A percentile compares a stretch with the other conserved stretches of the same genome.
Conservation (phyloP, 2,329 filamentous ascomycete genomes). For the Trichoderma simmonsii region DNA sequence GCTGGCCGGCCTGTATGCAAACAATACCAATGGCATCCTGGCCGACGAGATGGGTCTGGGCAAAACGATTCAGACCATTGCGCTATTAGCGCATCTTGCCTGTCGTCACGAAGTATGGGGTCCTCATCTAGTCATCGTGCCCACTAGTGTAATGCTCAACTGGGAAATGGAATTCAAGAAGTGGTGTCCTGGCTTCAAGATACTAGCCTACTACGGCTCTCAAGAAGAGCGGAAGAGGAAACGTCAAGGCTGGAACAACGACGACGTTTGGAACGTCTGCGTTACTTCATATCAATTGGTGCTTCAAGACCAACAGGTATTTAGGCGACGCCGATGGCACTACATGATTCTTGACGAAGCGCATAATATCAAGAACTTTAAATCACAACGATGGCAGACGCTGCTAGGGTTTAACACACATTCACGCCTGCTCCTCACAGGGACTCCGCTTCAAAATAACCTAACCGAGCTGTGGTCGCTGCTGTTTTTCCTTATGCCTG, state of each 20-base stretch:
- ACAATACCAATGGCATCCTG: conserved; percentile 90
- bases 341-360: conserved; percentile 98
- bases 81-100: conserved; percentile 86
- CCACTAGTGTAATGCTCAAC: conserved; percentile 97
- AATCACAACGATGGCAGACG: conserved; percentile 94
- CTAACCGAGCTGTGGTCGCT: conserved; percentile 95
- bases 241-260: conserved; percentile 87
- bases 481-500: conserved; percentile 93
- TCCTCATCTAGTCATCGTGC: conserved; percentile 91
- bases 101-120: conserved; percentile 92
- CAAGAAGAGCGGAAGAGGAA: conserved; percentile 90
- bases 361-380: conserved; percentile 99
- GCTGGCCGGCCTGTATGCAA: conserved; percentile 88
- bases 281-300: conserved; percentile 98
- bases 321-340: conserved; percentile 90
- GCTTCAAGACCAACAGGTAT: conserved; percentile 87
- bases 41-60: conserved; percentile 98
- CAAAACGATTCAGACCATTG: conserved; percentile 97
- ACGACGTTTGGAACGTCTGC: conserved; percentile 93
- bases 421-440: conserved; percentile 81
- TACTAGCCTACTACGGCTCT: conserved; percentile 92
- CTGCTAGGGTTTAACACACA: conserved; percentile 90
- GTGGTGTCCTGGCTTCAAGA: conserved; percentile 96
- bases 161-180: conserved; percentile 99
- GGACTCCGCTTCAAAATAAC: conserved; percentile 95